Evolutionary conservation across 495 filamentous ascomycete genomes (phyloP).

Genomic region (Aspergillus baeticus): DNA sequence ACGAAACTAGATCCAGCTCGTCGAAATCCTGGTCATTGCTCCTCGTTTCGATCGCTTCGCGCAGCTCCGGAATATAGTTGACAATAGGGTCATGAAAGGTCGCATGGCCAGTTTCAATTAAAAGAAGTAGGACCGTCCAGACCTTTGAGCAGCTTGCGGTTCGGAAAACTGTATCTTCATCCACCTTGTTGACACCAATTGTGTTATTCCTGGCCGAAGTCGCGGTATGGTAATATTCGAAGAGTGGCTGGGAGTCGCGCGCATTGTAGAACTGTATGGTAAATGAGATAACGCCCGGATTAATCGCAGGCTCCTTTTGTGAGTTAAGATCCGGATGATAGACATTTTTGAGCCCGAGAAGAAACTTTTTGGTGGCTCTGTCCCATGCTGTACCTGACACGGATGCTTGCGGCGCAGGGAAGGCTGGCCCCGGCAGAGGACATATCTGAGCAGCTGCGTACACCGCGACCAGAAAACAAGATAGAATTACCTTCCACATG

Average conservation of each 20-base stretch:
- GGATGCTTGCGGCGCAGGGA: slow-evolving; percentile 36
- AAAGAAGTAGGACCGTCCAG: slow-evolving; percentile 45
- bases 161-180: slow-evolving; percentile 49
- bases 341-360: slow-evolving; percentile 15
- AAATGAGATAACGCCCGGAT: slow-evolving; percentile 45
- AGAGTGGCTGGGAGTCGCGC: slow-evolving; percentile 28
- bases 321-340: not conserved
- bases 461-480: not conserved
- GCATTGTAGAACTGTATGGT: slow-evolving; percentile 47
- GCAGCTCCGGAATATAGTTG: slow-evolving; percentile 55
- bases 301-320: slow-evolving; percentile 16
- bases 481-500: not conserved
- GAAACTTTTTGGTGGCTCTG: slow-evolving; percentile 30
- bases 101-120: slow-evolving; percentile 42
- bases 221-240: slow-evolving; percentile 46
- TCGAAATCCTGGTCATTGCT: slow-evolving; percentile 20
- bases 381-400: slow-evolving; percentile 11
- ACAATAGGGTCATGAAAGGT: slow-evolving; percentile 43
- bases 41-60: not conserved
- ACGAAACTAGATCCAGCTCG: slow-evolving; percentile 39
- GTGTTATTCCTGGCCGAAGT: slow-evolving; percentile 27
- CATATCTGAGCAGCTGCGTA: slow-evolving; percentile 22
- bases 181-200: slow-evolving; percentile 36
- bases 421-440: slow-evolving; percentile 49
- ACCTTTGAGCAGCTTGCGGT: slow-evolving; percentile 51